Evolutionary conservation across 306 rosid species (phyloP).

Genomic region (Rosa chinensis): DNA sequence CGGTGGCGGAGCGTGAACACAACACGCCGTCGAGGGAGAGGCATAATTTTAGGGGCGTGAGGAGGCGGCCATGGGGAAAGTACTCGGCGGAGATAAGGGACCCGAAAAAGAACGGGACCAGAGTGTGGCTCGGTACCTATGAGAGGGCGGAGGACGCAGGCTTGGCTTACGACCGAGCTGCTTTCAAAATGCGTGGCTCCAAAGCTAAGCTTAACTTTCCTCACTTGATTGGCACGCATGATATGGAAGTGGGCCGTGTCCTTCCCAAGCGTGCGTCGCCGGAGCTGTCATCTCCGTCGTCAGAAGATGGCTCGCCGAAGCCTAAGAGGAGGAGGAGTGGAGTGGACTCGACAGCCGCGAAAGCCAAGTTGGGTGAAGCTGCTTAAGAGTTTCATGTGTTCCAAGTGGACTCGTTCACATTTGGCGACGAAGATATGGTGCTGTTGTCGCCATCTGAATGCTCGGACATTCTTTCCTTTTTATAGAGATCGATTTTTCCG

Average conservation of each 20-base stretch:
- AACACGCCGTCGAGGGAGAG: not conserved
- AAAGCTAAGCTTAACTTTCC: conserved; percentile 62
- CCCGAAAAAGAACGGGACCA: conserved; percentile 36
- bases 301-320: not conserved
- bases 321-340: not conserved
- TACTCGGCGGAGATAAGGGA: conserved; percentile 51
- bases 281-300: not conserved
- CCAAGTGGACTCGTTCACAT: not conserved
- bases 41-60: conserved; percentile 38
- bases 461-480: not conserved
- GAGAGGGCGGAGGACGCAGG: conserved; percentile 49
- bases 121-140: conserved; percentile 60
- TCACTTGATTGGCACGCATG: conserved; percentile 31
- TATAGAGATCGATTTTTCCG: not conserved
- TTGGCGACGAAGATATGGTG: not conserved
- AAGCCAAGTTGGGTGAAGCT: not conserved
- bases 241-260: not conserved
- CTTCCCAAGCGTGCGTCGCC: not conserved
- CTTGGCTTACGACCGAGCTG: conserved; percentile 57
- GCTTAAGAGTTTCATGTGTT: not conserved
- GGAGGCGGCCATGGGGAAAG: conserved; percentile 62
- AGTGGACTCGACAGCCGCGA: not conserved
- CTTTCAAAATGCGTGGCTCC: conserved; percentile 49
- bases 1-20: not conserved
- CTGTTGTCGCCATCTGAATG: not conserved